These are phyloP conservation scores for Ophiosphaerella herpotricha DNA, from an alignment of 2,329 filamentous ascomycete genomes.

Conservation along the genomic window DNA sequence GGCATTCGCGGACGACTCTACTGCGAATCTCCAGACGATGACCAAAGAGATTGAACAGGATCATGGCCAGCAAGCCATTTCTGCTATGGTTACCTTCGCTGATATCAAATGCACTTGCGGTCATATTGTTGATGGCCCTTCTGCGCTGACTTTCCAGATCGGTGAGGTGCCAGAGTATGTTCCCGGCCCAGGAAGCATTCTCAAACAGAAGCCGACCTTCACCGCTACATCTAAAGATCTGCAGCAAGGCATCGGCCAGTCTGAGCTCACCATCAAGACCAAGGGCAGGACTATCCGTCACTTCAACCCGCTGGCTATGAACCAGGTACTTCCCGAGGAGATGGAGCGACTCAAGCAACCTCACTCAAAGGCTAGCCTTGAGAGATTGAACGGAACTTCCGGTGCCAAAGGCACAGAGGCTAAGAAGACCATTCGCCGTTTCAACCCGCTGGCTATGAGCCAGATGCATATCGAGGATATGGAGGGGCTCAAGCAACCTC, in stretches of 20 bases:
- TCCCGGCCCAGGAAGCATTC: not conserved
- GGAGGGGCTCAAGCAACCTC: constrained; percentile 3
- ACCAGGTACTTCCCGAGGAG: constrained; percentile 9
- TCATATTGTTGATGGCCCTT: constrained; percentile 9
- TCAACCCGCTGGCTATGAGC: constrained; percentile 27
- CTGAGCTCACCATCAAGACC: constrained; percentile 15
- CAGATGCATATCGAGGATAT: constrained; percentile 9
- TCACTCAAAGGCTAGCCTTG: not conserved
- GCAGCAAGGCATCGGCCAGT: constrained; percentile 22
- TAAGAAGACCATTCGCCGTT: constrained; percentile 7
- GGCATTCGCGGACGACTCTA: constrained; percentile 7
- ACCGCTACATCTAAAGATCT: constrained; percentile 15
- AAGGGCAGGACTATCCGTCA: constrained; percentile 5
- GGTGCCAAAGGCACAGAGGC: too few relatives aligned
- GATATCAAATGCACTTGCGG: constrained; percentile 29
- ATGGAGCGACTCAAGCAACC: constrained; percentile 5
- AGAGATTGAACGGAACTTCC: not conserved
- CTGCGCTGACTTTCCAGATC: constrained; percentile 29
- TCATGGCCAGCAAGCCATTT: constrained; percentile 21
- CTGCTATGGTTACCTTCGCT: constrained; percentile 22
- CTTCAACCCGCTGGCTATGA: constrained; percentile 28
- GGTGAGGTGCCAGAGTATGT: constrained; percentile 4
- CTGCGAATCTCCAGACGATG: constrained; percentile 11
- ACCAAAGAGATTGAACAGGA: constrained; percentile 14
- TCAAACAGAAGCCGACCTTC: constrained; percentile 2